Percentiles rank a stretch among this genome's conserved stretches.
These are phyloP conservation scores for Backusella macrospora DNA, from an alignment of 192 early-diverging fungal species.

Conservation along the genomic window DNA sequence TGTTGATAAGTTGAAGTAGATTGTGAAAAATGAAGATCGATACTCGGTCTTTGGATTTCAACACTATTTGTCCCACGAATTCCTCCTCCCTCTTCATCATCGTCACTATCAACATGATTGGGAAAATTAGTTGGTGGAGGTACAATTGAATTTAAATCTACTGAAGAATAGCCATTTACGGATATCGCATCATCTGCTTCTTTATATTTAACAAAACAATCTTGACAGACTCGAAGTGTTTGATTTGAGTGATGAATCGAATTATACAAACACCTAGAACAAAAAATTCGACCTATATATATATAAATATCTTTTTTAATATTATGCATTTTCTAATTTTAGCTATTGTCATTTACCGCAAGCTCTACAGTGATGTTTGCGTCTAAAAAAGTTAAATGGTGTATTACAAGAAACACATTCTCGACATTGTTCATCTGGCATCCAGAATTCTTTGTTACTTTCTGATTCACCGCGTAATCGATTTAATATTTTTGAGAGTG, in stretches of 20 bases:
- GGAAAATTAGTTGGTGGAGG: constrained; percentile 8
- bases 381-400: constrained; percentile 67
- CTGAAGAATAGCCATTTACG: constrained; percentile 24
- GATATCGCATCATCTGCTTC: constrained; percentile 43
- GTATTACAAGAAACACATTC: constrained; percentile 79
- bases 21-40: constrained; percentile 13
- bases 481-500: constrained; percentile 52
- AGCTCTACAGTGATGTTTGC: constrained; percentile 82
- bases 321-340: background rate
- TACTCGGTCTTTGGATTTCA: constrained; percentile 18
- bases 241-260: constrained; percentile 55
- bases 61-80: constrained; percentile 1
- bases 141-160: background rate
- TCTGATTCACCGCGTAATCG: constrained; percentile 55
- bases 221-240: constrained; percentile 66
- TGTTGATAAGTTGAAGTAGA: constrained; percentile 18
- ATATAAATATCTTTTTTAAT: background rate
- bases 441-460: constrained; percentile 71
- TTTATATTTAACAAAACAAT: constrained; percentile 57
- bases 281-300: constrained; percentile 68
- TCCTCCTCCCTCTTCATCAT: constrained; percentile 2
- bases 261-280: constrained; percentile 70
- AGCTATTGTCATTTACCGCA: constrained; percentile 57
- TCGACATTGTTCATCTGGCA: constrained; percentile 79
- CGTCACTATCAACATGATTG: constrained; percentile 6